Evolutionary conservation across 371 early-diverging fungal species (phyloP).

Genomic region (Catenaria anguillulae): DNA sequence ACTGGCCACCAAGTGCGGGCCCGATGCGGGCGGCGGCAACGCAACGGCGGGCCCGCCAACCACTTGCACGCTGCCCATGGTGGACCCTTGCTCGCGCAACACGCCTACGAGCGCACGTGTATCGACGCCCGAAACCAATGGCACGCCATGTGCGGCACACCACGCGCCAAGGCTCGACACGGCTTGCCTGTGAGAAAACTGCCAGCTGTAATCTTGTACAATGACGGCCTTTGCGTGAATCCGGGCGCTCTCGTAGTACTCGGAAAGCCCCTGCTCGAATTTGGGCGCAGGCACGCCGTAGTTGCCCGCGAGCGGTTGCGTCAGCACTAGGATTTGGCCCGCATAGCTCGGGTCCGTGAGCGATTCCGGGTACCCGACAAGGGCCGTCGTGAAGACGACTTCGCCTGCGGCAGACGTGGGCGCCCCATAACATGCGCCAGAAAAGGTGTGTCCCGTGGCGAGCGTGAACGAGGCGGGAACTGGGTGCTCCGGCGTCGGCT

Average conservation of each 20-base stretch:
- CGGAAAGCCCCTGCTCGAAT: constrained; percentile 57
- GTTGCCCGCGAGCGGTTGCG: constrained; percentile 61
- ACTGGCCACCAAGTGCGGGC: constrained; percentile 59
- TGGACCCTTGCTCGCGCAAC: constrained; percentile 68
- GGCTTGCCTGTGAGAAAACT: constrained; percentile 87
- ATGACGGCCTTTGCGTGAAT: constrained; percentile 77
- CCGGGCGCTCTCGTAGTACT: constrained; percentile 67
- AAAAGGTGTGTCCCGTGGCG: constrained; percentile 54
- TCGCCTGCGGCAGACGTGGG: constrained; percentile 42
- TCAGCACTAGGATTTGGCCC: constrained; percentile 69
- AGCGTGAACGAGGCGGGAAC: constrained; percentile 46
- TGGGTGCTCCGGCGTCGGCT: neutral
- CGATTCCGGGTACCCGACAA: constrained; percentile 81
- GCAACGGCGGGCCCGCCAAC: constrained; percentile 22
- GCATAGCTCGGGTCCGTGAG: constrained; percentile 77
- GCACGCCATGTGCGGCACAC: constrained; percentile 71
- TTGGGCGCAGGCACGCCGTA: constrained; percentile 74
- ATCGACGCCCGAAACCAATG: constrained; percentile 86
- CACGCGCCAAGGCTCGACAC: constrained; percentile 69
- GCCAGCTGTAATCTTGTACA: constrained; percentile 62
- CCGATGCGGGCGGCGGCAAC: constrained; percentile 27
- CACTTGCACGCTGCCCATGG: constrained; percentile 52
- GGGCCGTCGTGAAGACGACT: constrained; percentile 76
- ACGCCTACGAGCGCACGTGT: constrained; percentile 79
- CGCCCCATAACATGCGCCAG: constrained; percentile 65